Conservation (phyloP, 169 alveolate species). For the Toxoplasma gondii region DNA sequence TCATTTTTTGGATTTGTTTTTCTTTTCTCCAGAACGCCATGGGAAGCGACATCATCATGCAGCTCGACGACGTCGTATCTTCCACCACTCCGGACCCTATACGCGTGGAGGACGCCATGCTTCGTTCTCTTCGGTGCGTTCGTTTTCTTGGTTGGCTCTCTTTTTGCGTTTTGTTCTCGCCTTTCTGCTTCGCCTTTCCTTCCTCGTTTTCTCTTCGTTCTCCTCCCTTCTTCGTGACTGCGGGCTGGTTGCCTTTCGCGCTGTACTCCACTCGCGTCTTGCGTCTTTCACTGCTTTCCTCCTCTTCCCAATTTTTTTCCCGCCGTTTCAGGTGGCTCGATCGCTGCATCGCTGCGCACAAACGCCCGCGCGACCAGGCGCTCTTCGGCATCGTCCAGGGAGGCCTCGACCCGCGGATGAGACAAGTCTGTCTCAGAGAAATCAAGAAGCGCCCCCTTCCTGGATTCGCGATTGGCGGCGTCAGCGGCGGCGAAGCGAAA, state of each 20-base stretch:
- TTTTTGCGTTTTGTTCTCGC: neutral
- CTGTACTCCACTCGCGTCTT: neutral
- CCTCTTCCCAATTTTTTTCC: neutral
- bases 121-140: slow-evolving; percentile 89
- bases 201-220: neutral
- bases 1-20: neutral
- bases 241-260: neutral
- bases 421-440: slow-evolving; percentile 82
- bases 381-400: slow-evolving; percentile 98
- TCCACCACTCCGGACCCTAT: slow-evolving; percentile 77
- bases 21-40: slow-evolving; percentile 84
- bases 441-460: slow-evolving; percentile 70
- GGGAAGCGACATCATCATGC: slow-evolving; percentile 98
- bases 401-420: slow-evolving; percentile 89
- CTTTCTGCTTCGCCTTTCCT: neutral
- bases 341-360: slow-evolving; percentile 96
- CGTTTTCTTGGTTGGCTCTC: neutral
- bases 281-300: neutral
- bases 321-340: slow-evolving; percentile 80
- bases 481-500: slow-evolving; percentile 98
- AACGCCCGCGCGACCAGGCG: slow-evolving; percentile 89
- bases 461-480: slow-evolving; percentile 99
- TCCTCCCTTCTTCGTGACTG: neutral
- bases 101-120: slow-evolving; percentile 90
- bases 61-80: slow-evolving; percentile 97